These are phyloP conservation scores for Fusarium fujikuroi DNA, from an alignment of 2,329 filamentous ascomycete genomes.

Conservation along the genomic window DNA sequence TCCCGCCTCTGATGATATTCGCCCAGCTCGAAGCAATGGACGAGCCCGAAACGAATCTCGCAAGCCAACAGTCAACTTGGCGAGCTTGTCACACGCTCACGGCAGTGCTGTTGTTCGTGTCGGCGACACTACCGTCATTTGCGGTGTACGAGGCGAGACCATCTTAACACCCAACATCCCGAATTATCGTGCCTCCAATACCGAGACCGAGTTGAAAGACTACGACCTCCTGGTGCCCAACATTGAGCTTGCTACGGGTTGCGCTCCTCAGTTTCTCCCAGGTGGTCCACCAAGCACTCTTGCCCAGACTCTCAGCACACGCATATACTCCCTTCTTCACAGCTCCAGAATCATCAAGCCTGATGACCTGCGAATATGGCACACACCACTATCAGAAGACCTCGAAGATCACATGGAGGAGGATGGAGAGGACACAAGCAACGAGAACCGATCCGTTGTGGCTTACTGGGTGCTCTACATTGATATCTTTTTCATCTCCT, in stretches of 20 bases:
- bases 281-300: slow-evolving; percentile 82
- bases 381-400: slow-evolving; percentile 62
- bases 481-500: slow-evolving; percentile 91
- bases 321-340: slow-evolving; percentile 81
- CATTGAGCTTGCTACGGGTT: slow-evolving; percentile 90
- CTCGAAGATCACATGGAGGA: slow-evolving; percentile 55
- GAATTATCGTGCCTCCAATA: slow-evolving; percentile 64
- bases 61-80: slow-evolving; percentile 79
- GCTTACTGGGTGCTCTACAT: slow-evolving; percentile 97
- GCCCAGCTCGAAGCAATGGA: slow-evolving; percentile 81
- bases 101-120: slow-evolving; percentile 89
- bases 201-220: slow-evolving; percentile 63
- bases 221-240: slow-evolving; percentile 90
- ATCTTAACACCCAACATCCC: slow-evolving; percentile 79
- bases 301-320: slow-evolving; percentile 86
- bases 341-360: slow-evolving; percentile 73
- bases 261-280: slow-evolving; percentile 84
- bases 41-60: slow-evolving; percentile 77
- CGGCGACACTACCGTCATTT: slow-evolving; percentile 94
- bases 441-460: slow-evolving; percentile 65
- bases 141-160: slow-evolving; percentile 88
- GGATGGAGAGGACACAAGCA: slow-evolving; percentile 47
- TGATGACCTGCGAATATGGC: slow-evolving; percentile 78
- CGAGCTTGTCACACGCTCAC: slow-evolving; percentile 87
- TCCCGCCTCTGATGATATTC: slow-evolving; percentile 58